Percentiles rank a stretch among this genome's conserved stretches.
Evolutionary conservation across 1,139 yeast species (phyloP).

Genomic region (Yamadazyma jaroonii): DNA sequence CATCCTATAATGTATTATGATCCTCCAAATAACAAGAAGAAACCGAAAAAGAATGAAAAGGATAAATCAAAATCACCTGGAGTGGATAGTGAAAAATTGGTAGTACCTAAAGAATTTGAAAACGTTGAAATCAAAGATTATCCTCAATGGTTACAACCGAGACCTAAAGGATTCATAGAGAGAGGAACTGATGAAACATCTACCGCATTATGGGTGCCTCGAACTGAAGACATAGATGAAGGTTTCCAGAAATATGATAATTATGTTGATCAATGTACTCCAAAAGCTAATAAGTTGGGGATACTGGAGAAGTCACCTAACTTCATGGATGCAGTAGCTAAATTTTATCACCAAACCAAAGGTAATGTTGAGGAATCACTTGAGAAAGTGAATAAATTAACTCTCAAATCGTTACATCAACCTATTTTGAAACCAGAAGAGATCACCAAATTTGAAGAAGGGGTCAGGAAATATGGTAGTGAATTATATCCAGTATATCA

Average conservation of each 20-base stretch:
- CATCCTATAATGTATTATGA: slow-evolving; percentile 72
- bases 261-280: slow-evolving; percentile 54
- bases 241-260: slow-evolving; percentile 42
- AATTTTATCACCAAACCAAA: slow-evolving; percentile 47
- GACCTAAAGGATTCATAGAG: slow-evolving; percentile 81
- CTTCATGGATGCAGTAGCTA: slow-evolving; percentile 70
- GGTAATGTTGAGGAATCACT: slow-evolving; percentile 53
- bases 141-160: slow-evolving; percentile 75
- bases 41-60: slow-evolving; percentile 9
- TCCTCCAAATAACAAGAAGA: slow-evolving; percentile 11
- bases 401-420: slow-evolving; percentile 62
- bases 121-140: slow-evolving; percentile 43
- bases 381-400: slow-evolving; percentile 34
- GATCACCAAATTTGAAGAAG: slow-evolving; percentile 67
- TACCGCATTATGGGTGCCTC: slow-evolving; percentile 64
- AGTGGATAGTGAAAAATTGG: slow-evolving; percentile 28
- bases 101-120: slow-evolving; percentile 47
- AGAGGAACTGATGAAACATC: slow-evolving; percentile 80
- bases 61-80: slow-evolving; percentile 18
- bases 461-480: slow-evolving; percentile 71
- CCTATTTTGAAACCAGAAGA: slow-evolving; percentile 73
- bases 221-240: slow-evolving; percentile 29
- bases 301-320: slow-evolving; percentile 62
- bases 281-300: slow-evolving; percentile 52
- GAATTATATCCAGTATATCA: slow-evolving; percentile 74